Evolutionary conservation across 768 basidiomycete species (phyloP).

Genomic region (Fistulinella prunicolor): DNA sequence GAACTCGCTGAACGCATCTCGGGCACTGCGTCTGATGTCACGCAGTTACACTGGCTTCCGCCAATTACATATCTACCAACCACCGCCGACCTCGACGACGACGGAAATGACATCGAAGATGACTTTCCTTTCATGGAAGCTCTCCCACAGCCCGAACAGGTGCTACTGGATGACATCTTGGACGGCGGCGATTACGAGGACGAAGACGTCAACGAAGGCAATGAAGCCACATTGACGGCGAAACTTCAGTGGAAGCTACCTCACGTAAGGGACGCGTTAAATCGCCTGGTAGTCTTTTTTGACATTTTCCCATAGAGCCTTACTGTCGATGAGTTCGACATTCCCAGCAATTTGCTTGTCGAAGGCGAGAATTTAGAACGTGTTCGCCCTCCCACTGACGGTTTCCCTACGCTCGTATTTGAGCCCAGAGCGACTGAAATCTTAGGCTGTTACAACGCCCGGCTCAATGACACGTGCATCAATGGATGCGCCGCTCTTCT

Average conservation of each 20-base stretch:
- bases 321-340: too few relatives aligned
- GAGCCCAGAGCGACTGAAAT: slow-evolving; percentile 3
- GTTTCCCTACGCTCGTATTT: slow-evolving; percentile 2
- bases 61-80: too few relatives aligned
- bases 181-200: background rate
- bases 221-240: background rate
- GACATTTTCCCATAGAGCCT: too few relatives aligned
- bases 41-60: too few relatives aligned
- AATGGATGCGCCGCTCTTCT: slow-evolving; percentile 13
- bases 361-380: too few relatives aligned
- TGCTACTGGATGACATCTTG: background rate
- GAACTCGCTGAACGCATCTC: too few relatives aligned
- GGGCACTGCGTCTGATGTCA: too few relatives aligned
- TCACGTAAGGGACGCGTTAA: too few relatives aligned
- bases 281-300: too few relatives aligned
- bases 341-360: too few relatives aligned
- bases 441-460: background rate
- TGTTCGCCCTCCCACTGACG: background rate
- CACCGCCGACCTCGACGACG: too few relatives aligned
- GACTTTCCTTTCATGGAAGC: background rate
- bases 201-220: background rate
- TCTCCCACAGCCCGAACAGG: background rate
- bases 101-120: background rate
- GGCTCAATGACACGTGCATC: slow-evolving; percentile 10
- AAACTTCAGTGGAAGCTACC: too few relatives aligned